A percentile compares a stretch with the other conserved stretches of the same genome.
phyloP scores from a whole-genome alignment of 1,284 basidiomycete species.

The Hemileia vastatrix region DNA sequence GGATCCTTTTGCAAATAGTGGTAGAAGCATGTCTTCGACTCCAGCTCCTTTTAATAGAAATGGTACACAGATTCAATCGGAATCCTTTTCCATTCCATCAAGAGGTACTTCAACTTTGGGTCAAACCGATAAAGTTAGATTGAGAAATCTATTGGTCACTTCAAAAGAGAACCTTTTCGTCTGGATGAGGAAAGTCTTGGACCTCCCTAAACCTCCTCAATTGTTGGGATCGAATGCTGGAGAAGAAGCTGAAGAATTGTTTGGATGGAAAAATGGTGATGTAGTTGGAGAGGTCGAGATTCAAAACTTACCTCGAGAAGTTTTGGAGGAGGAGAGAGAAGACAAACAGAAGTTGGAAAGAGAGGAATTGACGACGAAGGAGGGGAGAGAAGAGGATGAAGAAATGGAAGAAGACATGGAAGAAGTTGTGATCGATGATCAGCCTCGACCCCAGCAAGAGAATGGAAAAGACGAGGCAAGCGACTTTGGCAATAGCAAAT shows the following conservation, averaged over 20 bases:
- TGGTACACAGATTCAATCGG: neutral
- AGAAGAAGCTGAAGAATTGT: neutral
- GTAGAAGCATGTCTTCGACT: neutral
- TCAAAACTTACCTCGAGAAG: neutral
- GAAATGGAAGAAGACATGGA: conserved; percentile 21
- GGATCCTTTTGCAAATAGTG: neutral
- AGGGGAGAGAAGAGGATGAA: conserved; percentile 13
- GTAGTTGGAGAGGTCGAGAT: neutral
- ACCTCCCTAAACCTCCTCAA: conserved; percentile 30
- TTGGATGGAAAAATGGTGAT: neutral
- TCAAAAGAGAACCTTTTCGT: conserved; percentile 35
- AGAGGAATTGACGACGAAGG: neutral
- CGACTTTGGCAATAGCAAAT: neutral
- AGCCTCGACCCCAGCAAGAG: neutral
- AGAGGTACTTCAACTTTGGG: conserved; percentile 28
- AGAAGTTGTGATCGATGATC: conserved; percentile 1
- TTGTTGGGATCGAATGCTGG: conserved; percentile 8
- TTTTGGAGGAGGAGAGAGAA: neutral
- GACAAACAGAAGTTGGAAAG: neutral
- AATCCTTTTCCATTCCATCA: conserved; percentile 25
- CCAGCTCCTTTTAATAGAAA: neutral
- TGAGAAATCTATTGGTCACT: conserved; percentile 34
- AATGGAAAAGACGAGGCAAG: too few species aligned
- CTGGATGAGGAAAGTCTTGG: conserved; percentile 35
- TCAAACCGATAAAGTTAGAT: conserved; percentile 32